phyloP scores from a whole-genome alignment of 805 yeast species.

The Metschnikowia vanudenii region DNA sequence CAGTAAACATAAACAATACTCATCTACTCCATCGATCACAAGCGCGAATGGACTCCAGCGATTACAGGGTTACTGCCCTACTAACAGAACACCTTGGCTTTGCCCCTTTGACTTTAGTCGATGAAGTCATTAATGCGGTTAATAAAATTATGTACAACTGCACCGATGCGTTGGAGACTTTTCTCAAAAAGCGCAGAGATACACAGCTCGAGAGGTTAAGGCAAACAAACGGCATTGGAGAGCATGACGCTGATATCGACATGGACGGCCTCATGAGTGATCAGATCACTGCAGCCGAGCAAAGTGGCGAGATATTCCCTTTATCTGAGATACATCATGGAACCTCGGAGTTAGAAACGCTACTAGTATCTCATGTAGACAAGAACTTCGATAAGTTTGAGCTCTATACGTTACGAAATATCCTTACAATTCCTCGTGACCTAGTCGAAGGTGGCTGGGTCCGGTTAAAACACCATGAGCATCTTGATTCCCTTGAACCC shows the following conservation, averaged over 20 bases:
- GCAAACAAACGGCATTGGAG: conserved; percentile 16
- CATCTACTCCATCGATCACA: neutral
- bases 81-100: conserved; percentile 85
- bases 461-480: conserved; percentile 65
- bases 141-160: conserved; percentile 82
- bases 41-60: conserved; percentile 20
- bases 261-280: conserved; percentile 5
- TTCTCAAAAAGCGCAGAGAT: conserved; percentile 37
- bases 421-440: conserved; percentile 66
- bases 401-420: conserved; percentile 73
- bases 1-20: conserved; percentile 6
- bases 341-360: conserved; percentile 73
- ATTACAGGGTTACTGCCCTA: conserved; percentile 38
- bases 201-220: conserved; percentile 18
- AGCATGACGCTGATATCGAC: conserved; percentile 10
- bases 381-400: conserved; percentile 84
- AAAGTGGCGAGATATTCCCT: conserved; percentile 11
- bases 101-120: conserved; percentile 79
- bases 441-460: conserved; percentile 65
- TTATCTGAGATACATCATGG: conserved; percentile 69
- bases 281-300: conserved; percentile 9
- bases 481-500: conserved; percentile 29
- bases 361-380: conserved; percentile 74
- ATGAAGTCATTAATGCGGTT: conserved; percentile 84
- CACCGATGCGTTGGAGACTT: conserved; percentile 72